Conservation (phyloP, 2,329 filamentous ascomycete genomes). For the Penicillium sp. region DNA sequence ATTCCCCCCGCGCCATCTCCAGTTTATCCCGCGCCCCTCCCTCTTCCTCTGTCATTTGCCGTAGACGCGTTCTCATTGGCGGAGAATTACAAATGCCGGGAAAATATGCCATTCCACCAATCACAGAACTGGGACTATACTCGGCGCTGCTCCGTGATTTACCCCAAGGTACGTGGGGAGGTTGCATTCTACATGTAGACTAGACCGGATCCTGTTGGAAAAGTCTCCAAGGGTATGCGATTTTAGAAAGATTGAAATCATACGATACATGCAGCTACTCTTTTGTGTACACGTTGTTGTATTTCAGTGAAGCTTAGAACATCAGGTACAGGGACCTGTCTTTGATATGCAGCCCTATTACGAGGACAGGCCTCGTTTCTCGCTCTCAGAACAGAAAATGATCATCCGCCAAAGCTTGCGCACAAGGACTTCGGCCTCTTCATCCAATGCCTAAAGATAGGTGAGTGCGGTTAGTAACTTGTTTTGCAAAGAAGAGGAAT, state of each 20-base stretch:
- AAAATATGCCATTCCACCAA: conserved; percentile 28
- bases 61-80: conserved; percentile 20
- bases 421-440: conserved; percentile 89
- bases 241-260: background rate
- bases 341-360: conserved; percentile 37
- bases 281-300: background rate
- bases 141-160: conserved; percentile 22
- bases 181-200: background rate
- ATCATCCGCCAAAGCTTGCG: conserved; percentile 99
- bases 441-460: conserved; percentile 70
- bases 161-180: conserved; percentile 3
- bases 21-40: conserved; percentile 20
- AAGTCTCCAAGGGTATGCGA: background rate
- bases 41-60: background rate
- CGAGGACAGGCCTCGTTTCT: conserved; percentile 79
- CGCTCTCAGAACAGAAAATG: conserved; percentile 94
- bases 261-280: background rate
- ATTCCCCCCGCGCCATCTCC: conserved; percentile 19
- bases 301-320: background rate
- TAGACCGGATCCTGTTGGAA: background rate
- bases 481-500: background rate
- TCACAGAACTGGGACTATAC: background rate
- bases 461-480: conserved; percentile 33
- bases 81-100: conserved; percentile 15
- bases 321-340: background rate